phyloP scores from a whole-genome alignment of 225 moss, liverwort and hornwort species.

The Marchantia paleacea region DNA sequence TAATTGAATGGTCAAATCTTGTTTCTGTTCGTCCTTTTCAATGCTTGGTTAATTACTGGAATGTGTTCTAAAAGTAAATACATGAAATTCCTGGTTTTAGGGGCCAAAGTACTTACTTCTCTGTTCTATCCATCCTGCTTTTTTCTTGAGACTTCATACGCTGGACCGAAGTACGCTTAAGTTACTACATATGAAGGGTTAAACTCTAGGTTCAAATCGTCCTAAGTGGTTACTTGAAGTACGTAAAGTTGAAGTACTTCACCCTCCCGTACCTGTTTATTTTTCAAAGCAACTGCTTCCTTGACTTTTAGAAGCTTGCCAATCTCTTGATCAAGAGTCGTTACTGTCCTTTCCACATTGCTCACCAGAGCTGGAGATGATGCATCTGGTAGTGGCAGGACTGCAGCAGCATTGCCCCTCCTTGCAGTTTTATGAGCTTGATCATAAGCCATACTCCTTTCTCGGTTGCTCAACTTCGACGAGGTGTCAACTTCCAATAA shows the following conservation, averaged over 20 bases:
- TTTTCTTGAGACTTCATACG: too few relatives aligned
- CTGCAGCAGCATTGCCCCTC: conserved; percentile 32
- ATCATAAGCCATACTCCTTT: conserved; percentile 51
- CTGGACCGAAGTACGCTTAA: too few relatives aligned
- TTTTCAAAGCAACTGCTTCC: conserved; percentile 60
- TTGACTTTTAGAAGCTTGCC: conserved; percentile 74
- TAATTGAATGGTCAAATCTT: background rate
- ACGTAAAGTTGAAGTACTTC: too few relatives aligned
- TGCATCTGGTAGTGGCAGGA: conserved; percentile 21
- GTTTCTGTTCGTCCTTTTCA: too few relatives aligned
- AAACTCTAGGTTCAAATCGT: too few relatives aligned
- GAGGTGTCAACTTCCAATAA: conserved; percentile 47
- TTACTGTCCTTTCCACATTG: conserved; percentile 53
- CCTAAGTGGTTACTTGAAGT: too few relatives aligned
- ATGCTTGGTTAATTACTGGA: too few relatives aligned
- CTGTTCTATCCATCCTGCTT: too few relatives aligned
- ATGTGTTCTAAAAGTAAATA: too few relatives aligned
- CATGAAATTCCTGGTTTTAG: too few relatives aligned
- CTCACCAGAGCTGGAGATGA: conserved; percentile 30
- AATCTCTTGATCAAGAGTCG: conserved; percentile 69
- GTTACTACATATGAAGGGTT: too few relatives aligned
- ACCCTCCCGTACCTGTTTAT: conserved; percentile 55
- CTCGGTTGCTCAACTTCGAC: conserved; percentile 49
- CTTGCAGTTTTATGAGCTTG: conserved; percentile 44
- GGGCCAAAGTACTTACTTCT: too few relatives aligned